Evolutionary conservation across 2,329 filamentous ascomycete genomes (phyloP).

Genomic region (Trichocomaceae sp.): DNA sequence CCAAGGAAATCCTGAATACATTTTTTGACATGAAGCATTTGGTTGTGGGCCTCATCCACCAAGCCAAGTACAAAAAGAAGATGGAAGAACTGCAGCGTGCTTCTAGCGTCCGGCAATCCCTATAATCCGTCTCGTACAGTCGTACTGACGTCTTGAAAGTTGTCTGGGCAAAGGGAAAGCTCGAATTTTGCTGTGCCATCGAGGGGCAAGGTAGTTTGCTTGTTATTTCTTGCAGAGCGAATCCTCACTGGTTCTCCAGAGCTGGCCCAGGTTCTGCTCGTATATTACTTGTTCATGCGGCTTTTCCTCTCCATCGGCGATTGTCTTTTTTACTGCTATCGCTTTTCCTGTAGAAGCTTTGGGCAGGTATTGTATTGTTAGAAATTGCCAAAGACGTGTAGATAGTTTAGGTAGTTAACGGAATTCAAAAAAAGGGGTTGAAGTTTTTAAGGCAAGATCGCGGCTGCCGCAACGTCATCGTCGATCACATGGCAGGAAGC

Average conservation of each 20-base stretch:
- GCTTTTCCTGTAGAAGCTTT: background rate
- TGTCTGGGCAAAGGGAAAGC: background rate
- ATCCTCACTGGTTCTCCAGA: too few relatives aligned
- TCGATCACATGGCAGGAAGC: slow-evolving; percentile 1
- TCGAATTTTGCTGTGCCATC: background rate
- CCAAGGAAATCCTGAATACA: slow-evolving; percentile 30
- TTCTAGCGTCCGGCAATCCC: background rate
- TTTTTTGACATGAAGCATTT: slow-evolving; percentile 19
- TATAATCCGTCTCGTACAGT: background rate
- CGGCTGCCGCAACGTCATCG: slow-evolving; percentile 5
- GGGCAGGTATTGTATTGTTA: background rate
- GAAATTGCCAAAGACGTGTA: background rate
- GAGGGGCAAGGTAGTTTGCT: background rate
- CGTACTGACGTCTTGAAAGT: background rate
- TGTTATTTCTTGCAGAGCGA: background rate
- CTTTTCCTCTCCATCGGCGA: background rate
- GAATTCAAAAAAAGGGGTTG: background rate
- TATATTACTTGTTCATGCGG: background rate
- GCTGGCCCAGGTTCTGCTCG: background rate
- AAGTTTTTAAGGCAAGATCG: background rate
- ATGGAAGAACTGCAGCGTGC: slow-evolving; percentile 1
- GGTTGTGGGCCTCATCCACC: slow-evolving; percentile 2
- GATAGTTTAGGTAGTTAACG: too few relatives aligned
- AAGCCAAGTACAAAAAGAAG: slow-evolving; percentile 8
- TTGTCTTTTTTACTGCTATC: background rate